These are phyloP conservation scores for Cyberlindnera saturnus DNA, from an alignment of 805 yeast genomes.

Conservation along the genomic window DNA sequence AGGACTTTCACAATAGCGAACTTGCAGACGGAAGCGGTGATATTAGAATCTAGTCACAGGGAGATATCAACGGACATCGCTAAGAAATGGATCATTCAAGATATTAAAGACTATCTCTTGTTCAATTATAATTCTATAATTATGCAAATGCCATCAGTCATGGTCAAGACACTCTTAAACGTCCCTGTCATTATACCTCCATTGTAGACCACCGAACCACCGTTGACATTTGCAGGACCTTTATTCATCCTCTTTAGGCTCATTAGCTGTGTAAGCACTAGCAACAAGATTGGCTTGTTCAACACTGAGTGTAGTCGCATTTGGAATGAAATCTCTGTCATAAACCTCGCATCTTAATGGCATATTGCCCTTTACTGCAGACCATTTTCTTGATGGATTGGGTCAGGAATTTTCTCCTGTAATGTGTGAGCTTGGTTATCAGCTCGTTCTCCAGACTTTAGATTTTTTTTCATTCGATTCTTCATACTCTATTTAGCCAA, in stretches of 20 bases:
- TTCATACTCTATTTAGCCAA: slow-evolving; percentile 89
- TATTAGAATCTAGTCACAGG: neutral
- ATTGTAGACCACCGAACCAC: slow-evolving; percentile 33
- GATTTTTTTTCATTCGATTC: slow-evolving; percentile 53
- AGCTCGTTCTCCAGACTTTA: slow-evolving; percentile 53
- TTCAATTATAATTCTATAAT: neutral
- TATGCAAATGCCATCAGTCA: slow-evolving; percentile 37
- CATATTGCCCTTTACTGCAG: slow-evolving; percentile 87
- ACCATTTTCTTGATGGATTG: slow-evolving; percentile 76
- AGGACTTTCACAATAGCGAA: slow-evolving; percentile 8
- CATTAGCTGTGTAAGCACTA: slow-evolving; percentile 99
- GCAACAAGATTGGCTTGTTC: slow-evolving; percentile 66
- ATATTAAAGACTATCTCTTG: neutral
- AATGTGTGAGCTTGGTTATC: slow-evolving; percentile 45
- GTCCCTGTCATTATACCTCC: slow-evolving; percentile 44
- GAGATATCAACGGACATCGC: neutral
- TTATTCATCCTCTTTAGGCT: slow-evolving; percentile 65
- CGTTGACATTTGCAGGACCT: slow-evolving; percentile 28
- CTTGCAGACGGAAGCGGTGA: slow-evolving; percentile 5
- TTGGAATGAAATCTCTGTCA: slow-evolving; percentile 80
- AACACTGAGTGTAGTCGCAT: slow-evolving; percentile 70
- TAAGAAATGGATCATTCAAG: neutral
- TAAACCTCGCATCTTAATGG: slow-evolving; percentile 81
- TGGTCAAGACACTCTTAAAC: slow-evolving; percentile 44
- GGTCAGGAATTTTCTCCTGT: slow-evolving; percentile 65